Evolutionary conservation across 495 filamentous ascomycete species (phyloP).

Genomic region (Penicillium samsonianum): DNA sequence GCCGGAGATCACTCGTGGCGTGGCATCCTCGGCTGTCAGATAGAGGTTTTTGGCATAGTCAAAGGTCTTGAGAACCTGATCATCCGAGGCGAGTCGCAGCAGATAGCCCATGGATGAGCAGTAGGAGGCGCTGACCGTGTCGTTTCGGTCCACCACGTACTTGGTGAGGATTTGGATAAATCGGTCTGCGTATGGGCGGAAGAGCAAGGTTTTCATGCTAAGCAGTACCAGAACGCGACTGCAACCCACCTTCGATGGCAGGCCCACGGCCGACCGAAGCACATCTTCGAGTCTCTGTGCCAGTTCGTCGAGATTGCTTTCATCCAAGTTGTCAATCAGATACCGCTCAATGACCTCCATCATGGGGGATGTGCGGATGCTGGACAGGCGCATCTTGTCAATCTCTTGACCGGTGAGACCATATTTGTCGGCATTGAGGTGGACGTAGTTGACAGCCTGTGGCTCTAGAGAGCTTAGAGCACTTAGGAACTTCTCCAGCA

Average conservation of each 20-base stretch:
- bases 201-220: slow-evolving; percentile 70
- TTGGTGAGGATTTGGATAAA: slow-evolving; percentile 78
- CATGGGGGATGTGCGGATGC: slow-evolving; percentile 81
- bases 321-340: slow-evolving; percentile 78
- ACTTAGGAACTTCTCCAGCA: slow-evolving; percentile 77
- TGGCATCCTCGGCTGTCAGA: slow-evolving; percentile 74
- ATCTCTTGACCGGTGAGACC: slow-evolving; percentile 78
- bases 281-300: slow-evolving; percentile 69
- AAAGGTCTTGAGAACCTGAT: slow-evolving; percentile 66
- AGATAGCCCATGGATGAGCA: slow-evolving; percentile 85
- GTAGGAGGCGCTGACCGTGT: slow-evolving; percentile 84
- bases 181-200: slow-evolving; percentile 72
- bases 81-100: slow-evolving; percentile 69
- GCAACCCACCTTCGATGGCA: slow-evolving; percentile 91
- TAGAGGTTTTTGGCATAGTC: slow-evolving; percentile 70
- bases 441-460: slow-evolving; percentile 84
- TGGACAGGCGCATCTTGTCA: slow-evolving; percentile 78
- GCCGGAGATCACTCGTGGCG: slow-evolving; percentile 68
- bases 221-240: slow-evolving; percentile 84
- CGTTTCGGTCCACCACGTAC: slow-evolving; percentile 83
- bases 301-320: slow-evolving; percentile 69
- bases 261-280: slow-evolving; percentile 81
- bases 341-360: slow-evolving; percentile 92
- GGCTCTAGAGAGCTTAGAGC: slow-evolving; percentile 85
- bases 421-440: slow-evolving; percentile 86